Base-by-base conservation (phyloP, 2,329 filamentous ascomycete species). In the Ustulina deusta region DNA sequence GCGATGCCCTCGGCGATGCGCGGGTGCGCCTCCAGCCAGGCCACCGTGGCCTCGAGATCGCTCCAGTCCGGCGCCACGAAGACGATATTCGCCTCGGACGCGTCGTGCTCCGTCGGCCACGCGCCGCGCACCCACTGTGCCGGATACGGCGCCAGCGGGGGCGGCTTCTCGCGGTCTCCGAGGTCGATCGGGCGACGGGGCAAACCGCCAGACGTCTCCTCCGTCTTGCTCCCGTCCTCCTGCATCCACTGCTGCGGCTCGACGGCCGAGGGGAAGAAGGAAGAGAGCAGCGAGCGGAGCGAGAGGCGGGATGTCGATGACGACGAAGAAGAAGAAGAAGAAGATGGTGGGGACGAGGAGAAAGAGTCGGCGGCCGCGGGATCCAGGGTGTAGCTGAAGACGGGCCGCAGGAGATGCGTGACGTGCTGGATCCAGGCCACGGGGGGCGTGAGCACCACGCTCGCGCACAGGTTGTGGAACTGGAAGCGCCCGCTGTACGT, bases 61-160 rank as follows among this genome's bases (percentile, higher is more conserved):
- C 80, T 82, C 85, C 84, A 86, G 70, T 86, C 83, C 4, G 81
- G 81, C 49, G 79, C 78, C 6, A 86, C 82, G 72, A 86, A 86
- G n/a, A 86, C 78, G 42, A 84, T 72, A 55, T 77, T 76, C 0
- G 74, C 75, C 32, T 73, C 74, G 69, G 0, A 76, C 64, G 48
- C 44, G 54, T 65, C 69, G 55, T 74, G 59, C 6, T 63, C 61
- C 1, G 65, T 70, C 11, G 81, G 81, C 84, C 85, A 86, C 0
- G 80, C 78, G 46, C 65, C 59, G 1, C 61, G 58, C 2, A 78
- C 72, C 76, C 76, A 78, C 13, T 71, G 61, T 17, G 74, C 73
- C 4, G 76, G 76, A 62, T 78, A 77, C 20, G 73, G 69, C 0
- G 63, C 36, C 0, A 72, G 51, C 2, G 55, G 11, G 13, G 49